Evolutionary conservation across 2,329 filamentous ascomycete species (phyloP).

Genomic region (Lachnellula cervina): DNA sequence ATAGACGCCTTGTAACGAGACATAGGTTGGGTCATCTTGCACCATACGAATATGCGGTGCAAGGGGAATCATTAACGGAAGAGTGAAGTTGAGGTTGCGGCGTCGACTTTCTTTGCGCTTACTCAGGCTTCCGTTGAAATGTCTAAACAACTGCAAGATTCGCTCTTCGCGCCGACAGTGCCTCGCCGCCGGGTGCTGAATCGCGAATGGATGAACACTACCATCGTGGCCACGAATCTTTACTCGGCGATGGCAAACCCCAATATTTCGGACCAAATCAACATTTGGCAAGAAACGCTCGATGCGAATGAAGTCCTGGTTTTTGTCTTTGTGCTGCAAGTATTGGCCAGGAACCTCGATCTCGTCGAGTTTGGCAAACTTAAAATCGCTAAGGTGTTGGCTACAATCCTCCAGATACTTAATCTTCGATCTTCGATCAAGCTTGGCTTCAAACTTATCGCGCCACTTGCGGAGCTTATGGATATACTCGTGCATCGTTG

Average conservation of each 20-base stretch:
- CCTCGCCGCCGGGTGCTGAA: conserved; percentile 89
- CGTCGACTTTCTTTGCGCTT: conserved; percentile 94
- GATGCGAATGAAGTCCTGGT: conserved; percentile 95
- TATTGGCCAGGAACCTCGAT: conserved; percentile 98
- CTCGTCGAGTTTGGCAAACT: conserved; percentile 97
- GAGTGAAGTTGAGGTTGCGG: conserved; percentile 90
- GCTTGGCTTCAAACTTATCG: conserved; percentile 95
- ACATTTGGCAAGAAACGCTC: conserved; percentile 95
- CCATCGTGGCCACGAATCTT: conserved; percentile 98
- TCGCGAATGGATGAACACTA: conserved; percentile 91
- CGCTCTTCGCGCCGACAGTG: conserved; percentile 92
- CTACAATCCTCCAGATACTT: conserved; percentile 71
- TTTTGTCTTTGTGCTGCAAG: conserved; percentile 95
- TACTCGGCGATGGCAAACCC: conserved; percentile 84
- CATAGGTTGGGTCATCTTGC: conserved; percentile 90
- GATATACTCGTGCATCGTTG: conserved; percentile 98
- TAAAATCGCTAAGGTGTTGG: conserved; percentile 89
- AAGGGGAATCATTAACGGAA: conserved; percentile 92
- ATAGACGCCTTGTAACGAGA: conserved; percentile 90
- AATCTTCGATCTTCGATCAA: conserved; percentile 63
- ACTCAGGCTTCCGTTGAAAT: conserved; percentile 86
- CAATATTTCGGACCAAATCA: conserved; percentile 84
- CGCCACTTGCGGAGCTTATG: conserved; percentile 94
- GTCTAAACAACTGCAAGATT: conserved; percentile 92
- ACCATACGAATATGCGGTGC: conserved; percentile 93